phyloP scores from a whole-genome alignment of 192 early-diverging fungal species.

The Coemansia sp. region DNA sequence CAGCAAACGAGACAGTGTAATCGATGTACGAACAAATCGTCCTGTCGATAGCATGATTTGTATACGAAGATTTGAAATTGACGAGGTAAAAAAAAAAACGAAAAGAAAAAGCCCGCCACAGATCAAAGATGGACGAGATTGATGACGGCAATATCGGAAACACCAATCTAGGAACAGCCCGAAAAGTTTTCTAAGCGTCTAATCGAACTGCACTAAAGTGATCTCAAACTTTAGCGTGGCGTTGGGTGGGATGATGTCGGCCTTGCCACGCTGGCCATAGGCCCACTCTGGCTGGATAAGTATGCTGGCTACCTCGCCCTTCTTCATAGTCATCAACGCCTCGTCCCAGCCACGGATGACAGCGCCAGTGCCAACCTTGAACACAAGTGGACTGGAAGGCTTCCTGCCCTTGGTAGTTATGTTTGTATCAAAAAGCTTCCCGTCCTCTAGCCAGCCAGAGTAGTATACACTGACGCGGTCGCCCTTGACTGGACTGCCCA shows the following conservation, averaged over 20 bases:
- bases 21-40: background rate
- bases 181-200: background rate
- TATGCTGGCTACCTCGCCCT: conserved; percentile 84
- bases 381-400: conserved; percentile 68
- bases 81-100: background rate
- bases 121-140: background rate
- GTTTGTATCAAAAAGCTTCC: conserved; percentile 73
- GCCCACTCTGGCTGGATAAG: conserved; percentile 82
- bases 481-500: conserved; percentile 64
- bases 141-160: background rate
- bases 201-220: conserved; percentile 67
- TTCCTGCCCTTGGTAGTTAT: conserved; percentile 60
- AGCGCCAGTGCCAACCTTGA: conserved; percentile 90
- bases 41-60: background rate
- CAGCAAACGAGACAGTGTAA: background rate
- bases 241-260: conserved; percentile 75
- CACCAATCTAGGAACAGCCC: background rate
- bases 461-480: conserved; percentile 68
- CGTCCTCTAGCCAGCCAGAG: conserved; percentile 72
- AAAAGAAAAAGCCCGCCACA: background rate
- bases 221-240: conserved; percentile 83
- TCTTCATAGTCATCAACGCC: conserved; percentile 86
- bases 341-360: conserved; percentile 90
- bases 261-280: conserved; percentile 78
- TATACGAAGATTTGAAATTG: background rate